Evolutionary conservation across 768 basidiomycete genomes (phyloP).

Genomic region (Boletus sensibilis): DNA sequence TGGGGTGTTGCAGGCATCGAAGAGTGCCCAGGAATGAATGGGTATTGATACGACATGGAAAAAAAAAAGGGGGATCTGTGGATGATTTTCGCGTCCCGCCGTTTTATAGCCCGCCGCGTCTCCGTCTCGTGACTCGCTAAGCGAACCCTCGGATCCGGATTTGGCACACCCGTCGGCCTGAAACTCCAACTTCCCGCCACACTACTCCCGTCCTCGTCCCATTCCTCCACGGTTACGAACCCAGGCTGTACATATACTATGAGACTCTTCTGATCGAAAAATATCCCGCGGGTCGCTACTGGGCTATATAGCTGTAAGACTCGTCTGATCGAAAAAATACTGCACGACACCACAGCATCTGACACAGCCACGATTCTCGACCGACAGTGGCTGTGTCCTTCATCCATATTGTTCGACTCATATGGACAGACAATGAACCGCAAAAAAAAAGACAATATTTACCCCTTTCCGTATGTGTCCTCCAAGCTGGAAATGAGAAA

Average conservation of each 20-base stretch:
- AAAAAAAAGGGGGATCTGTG: constrained; percentile 29
- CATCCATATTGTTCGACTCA: constrained; percentile 1
- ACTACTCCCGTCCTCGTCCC: neutral
- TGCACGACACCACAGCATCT: too few species aligned
- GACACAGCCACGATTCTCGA: neutral
- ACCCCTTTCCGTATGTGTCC: neutral
- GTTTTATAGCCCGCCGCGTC: constrained; percentile 32
- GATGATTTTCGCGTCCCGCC: constrained; percentile 19
- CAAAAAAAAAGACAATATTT: too few species aligned
- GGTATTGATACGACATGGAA: constrained; percentile 51
- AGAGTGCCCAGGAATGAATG: constrained; percentile 46
- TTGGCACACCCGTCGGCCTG: constrained; percentile 4
- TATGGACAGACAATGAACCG: too few species aligned
- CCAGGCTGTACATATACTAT: too few species aligned
- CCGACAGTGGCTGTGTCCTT: constrained; percentile 3
- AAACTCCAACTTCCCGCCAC: neutral
- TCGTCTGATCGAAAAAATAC: too few species aligned
- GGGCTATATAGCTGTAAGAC: too few species aligned
- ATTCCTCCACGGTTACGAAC: too few species aligned
- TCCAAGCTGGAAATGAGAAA: too few species aligned
- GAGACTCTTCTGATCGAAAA: too few species aligned
- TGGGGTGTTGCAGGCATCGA: constrained; percentile 50
- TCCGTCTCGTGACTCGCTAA: constrained; percentile 27
- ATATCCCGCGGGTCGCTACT: too few species aligned
- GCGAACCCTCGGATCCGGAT: constrained; percentile 19